Conservation (phyloP, 192 early-diverging fungal genomes). For the Piromyces finnis region DNA sequence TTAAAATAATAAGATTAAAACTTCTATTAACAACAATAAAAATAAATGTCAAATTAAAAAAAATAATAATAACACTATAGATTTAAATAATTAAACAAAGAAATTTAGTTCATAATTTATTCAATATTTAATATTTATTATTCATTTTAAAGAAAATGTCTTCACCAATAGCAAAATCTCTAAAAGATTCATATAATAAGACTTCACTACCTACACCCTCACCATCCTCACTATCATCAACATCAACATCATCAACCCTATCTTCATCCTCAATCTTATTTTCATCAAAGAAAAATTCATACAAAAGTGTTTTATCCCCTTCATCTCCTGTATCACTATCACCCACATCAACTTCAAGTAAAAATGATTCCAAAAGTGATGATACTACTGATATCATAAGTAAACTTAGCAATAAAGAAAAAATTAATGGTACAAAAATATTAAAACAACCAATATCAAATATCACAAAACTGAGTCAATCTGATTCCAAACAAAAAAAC, state of each 20-base stretch:
- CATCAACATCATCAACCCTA: not conserved
- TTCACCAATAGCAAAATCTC: not conserved
- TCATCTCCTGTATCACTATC: not conserved
- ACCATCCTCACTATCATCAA: not conserved
- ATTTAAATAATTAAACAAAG: too few relatives aligned
- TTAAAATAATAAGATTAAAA: too few relatives aligned
- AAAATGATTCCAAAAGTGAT: not conserved
- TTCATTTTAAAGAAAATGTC: not conserved
- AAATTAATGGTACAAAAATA: not conserved
- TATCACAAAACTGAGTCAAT: not conserved
- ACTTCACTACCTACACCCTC: not conserved
- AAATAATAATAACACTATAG: too few relatives aligned
- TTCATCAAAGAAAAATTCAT: not conserved
- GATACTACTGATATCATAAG: not conserved
- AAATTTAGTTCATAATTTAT: too few relatives aligned
- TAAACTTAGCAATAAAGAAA: not conserved
- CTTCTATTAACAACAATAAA: too few relatives aligned
- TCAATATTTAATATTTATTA: too few relatives aligned
- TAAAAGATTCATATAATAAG: not conserved
- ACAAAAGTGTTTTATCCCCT: not conserved
- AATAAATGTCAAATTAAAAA: too few relatives aligned
- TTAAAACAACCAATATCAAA: not conserved
- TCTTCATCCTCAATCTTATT: not conserved
- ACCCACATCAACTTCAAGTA: not conserved
- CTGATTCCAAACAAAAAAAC: not conserved